Percentiles rank a stretch among this genome's conserved stretches.
Conservation (phyloP, 164 flowering plant species). For the Kingdonia uniflora region DNA sequence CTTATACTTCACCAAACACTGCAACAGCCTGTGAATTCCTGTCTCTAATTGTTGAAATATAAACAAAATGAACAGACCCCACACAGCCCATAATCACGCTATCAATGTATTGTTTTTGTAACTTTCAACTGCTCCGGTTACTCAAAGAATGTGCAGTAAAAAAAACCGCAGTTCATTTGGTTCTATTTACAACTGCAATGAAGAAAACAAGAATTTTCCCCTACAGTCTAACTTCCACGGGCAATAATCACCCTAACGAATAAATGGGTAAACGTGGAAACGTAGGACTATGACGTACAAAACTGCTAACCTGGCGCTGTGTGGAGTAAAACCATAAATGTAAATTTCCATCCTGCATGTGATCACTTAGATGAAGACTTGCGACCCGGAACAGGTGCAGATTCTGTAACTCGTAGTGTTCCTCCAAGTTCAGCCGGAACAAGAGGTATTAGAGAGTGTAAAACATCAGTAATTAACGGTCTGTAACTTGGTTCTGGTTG, state of each 20-base stretch:
- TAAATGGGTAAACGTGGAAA: constrained; percentile 1
- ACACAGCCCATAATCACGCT: background rate
- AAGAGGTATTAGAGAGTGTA: constrained; percentile 72
- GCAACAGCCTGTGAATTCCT: background rate
- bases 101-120: background rate
- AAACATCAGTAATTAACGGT: constrained; percentile 70
- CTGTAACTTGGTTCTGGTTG: constrained; percentile 86
- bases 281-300: background rate
- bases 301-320: background rate
- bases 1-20: too few relatives aligned
- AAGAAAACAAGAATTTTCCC: constrained; percentile 7
- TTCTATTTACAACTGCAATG: constrained; percentile 23
- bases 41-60: background rate
- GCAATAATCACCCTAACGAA: constrained; percentile 1
- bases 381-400: constrained; percentile 10
- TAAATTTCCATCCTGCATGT: background rate
- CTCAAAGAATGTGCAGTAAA: background rate
- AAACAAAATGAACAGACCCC: background rate
- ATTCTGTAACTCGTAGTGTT: constrained; percentile 36
- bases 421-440: constrained; percentile 78
- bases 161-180: constrained; percentile 9
- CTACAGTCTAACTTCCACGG: background rate
- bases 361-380: constrained; percentile 10
- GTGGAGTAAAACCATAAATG: background rate
- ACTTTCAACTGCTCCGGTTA: background rate